phyloP scores from a whole-genome alignment of 1,284 basidiomycete species.

The Naganishia liquefaciens region DNA sequence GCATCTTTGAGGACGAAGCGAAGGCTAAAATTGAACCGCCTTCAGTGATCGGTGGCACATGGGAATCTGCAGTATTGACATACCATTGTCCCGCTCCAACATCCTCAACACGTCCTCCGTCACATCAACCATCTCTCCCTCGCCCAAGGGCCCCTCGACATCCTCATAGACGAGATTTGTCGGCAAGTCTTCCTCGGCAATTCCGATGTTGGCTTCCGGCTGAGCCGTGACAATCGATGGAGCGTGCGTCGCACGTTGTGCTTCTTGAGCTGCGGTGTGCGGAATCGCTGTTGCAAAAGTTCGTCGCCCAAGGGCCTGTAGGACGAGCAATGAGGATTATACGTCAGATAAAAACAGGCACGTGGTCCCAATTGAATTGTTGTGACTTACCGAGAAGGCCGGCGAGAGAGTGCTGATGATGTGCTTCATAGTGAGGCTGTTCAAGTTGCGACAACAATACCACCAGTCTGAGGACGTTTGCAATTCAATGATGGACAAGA shows the following conservation, averaged over 20 bases:
- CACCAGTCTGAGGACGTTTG: too few relatives aligned
- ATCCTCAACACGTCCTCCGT: conserved; percentile 32
- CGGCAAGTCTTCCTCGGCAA: conserved; percentile 27
- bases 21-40: conserved; percentile 1
- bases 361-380: not conserved
- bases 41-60: not conserved
- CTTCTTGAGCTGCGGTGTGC: not conserved
- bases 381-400: conserved; percentile 13
- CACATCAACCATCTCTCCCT: conserved; percentile 30
- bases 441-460: too few relatives aligned
- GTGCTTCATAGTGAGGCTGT: conserved; percentile 3
- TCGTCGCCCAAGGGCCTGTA: conserved; percentile 18
- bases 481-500: too few relatives aligned
- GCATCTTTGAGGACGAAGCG: conserved; percentile 15
- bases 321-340: not conserved
- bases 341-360: not conserved
- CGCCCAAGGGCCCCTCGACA: conserved; percentile 5
- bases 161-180: conserved; percentile 30
- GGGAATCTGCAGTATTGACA: not conserved
- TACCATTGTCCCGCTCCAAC: conserved; percentile 33
- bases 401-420: conserved; percentile 18
- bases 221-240: conserved; percentile 14
- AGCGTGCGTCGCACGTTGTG: conserved; percentile 8
- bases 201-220: conserved; percentile 20
- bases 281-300: conserved; percentile 28